phyloP scores from a whole-genome alignment of 2,329 filamentous ascomycete genomes.

The Cladosporium colombiae region DNA sequence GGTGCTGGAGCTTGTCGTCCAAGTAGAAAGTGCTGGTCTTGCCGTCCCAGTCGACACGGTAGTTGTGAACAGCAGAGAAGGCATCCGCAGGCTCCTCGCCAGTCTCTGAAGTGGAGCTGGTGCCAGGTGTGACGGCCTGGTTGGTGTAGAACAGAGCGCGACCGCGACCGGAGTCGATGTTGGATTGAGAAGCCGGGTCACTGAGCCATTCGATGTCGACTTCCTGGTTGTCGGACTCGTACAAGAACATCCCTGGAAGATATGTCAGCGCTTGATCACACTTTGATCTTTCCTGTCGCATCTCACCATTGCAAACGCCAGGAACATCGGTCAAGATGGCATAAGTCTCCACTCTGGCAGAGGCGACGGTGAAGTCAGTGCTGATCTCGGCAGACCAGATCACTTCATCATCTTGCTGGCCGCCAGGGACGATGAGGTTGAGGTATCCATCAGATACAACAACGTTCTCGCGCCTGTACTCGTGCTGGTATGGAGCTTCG shows the following conservation, averaged over 20 bases:
- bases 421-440: constrained; percentile 23
- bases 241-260: constrained; percentile 28
- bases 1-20: constrained; percentile 23
- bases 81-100: constrained; percentile 20
- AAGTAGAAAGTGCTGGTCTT: constrained; percentile 24
- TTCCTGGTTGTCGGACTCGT: constrained; percentile 27
- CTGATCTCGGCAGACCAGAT: constrained; percentile 24
- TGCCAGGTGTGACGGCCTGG: constrained; percentile 19
- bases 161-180: constrained; percentile 21
- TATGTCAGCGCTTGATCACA: not conserved
- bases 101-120: constrained; percentile 8
- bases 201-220: constrained; percentile 31
- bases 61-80: constrained; percentile 24
- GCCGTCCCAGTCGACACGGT: constrained; percentile 28
- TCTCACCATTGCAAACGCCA: constrained; percentile 24
- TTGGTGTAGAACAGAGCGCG: constrained; percentile 27
- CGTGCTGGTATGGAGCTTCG: constrained; percentile 1
- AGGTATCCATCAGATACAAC: constrained; percentile 22
- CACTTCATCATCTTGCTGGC: constrained; percentile 6
- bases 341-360: constrained; percentile 25
- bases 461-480: constrained; percentile 2
- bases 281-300: not conserved
- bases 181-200: constrained; percentile 23
- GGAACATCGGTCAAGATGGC: constrained; percentile 22
- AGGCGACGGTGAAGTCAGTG: constrained; percentile 22